These are phyloP conservation scores for Mycocentrospora acerina DNA, from an alignment of 2,329 filamentous ascomycete genomes.

Conservation along the genomic window DNA sequence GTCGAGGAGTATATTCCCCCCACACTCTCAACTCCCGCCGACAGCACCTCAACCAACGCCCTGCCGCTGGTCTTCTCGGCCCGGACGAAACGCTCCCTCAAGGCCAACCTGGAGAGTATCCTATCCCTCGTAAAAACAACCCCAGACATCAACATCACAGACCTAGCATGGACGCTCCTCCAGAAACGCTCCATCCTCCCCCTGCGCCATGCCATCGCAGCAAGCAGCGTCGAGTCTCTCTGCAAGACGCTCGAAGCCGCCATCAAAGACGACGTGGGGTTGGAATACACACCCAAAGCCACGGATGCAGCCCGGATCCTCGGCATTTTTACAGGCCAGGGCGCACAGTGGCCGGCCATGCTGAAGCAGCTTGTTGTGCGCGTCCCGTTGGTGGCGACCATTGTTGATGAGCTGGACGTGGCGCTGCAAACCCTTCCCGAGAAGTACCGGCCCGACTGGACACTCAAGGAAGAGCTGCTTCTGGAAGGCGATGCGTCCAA, in stretches of 20 bases:
- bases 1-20: conserved; percentile 13
- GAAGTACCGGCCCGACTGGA: conserved; percentile 1
- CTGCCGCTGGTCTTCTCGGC: too few relatives aligned
- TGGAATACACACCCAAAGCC: too few relatives aligned
- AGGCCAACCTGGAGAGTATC: not conserved
- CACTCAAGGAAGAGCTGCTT: conserved; percentile 4
- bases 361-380: conserved; percentile 9
- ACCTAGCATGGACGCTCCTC: conserved; percentile 16
- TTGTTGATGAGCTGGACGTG: conserved; percentile 1
- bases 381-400: not conserved
- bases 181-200: conserved; percentile 10
- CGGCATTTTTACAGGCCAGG: conserved; percentile 27
- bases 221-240: not conserved
- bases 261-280: too few relatives aligned
- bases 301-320: too few relatives aligned
- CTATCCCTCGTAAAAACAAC: too few relatives aligned
- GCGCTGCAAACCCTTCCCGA: not conserved
- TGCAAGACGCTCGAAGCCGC: too few relatives aligned
- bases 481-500: not conserved
- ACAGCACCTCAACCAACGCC: too few relatives aligned
- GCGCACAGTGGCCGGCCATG: conserved; percentile 27
- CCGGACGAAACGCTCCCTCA: not conserved
- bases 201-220: conserved; percentile 3
- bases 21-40: not conserved
- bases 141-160: too few relatives aligned